Evolutionary conservation across 495 filamentous ascomycete genomes (phyloP), one percentile per base, ranked within the genome.

Genomic region (Penicillium parvum): DNA sequence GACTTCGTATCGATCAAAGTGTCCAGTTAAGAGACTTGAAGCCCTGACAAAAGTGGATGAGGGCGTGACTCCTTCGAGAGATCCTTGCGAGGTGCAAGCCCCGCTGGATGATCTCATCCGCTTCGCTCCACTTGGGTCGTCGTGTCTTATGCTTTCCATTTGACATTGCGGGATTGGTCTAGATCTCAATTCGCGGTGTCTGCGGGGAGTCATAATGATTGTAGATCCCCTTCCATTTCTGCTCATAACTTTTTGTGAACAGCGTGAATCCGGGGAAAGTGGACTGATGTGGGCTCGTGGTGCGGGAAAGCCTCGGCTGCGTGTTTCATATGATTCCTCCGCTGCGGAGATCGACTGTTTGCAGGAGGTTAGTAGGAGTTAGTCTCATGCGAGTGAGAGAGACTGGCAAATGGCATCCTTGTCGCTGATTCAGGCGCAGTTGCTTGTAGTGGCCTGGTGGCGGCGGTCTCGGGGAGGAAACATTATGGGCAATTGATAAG

Each of bases 1-100:
- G n/a, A n/a, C n/a, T n/a, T n/a, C n/a, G n/a, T n/a, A n/a, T n/a
- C n/a, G n/a, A n/a, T n/a, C n/a, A n/a, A n/a, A n/a, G n/a, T n/a
- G n/a, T n/a, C n/a, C n/a, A n/a, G n/a, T n/a, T n/a, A n/a, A n/a
- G n/a, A n/a, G n/a, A n/a, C n/a, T n/a, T n/a, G n/a, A n/a, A n/a
- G n/a, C n/a, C n/a, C n/a, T n/a, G n/a, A n/a, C n/a, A n/a, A n/a
- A n/a, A n/a, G n/a, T n/a, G n/a, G n/a, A n/a, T n/a, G n/a, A n/a
- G n/a, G n/a, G 41, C 55, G 10, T 21, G 41, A 32, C 32, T 53
- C 22, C 25, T 62, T 64, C 33, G 19, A 57, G 60, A 38, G 37
- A 45, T 52, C 27, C 56, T 66, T 66, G 61, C 63, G 63, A 66
- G 48, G 45, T 52, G 32, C 55, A 48, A 58, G 41, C 53, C 61